Evolutionary conservation across 805 yeast genomes (phyloP).

Genomic region (Ogataea corticis): DNA sequence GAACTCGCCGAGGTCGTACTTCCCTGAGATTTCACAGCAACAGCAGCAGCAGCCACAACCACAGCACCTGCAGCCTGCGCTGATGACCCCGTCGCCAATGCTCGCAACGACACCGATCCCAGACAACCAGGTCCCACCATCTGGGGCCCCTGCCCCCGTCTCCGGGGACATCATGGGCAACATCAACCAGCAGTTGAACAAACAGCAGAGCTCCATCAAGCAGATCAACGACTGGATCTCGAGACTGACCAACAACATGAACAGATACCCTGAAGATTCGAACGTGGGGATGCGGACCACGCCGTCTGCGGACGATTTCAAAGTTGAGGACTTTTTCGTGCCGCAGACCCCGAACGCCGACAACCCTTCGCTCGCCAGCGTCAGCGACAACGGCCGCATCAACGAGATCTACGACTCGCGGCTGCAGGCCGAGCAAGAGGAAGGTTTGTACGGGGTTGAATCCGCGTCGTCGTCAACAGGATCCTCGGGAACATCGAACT

Average conservation of each 20-base stretch:
- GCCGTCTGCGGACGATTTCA: conserved; percentile 34
- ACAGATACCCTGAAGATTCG: conserved; percentile 15
- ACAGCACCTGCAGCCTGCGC: conserved; percentile 3
- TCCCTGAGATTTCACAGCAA: conserved; percentile 28
- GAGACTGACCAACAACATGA: conserved; percentile 25
- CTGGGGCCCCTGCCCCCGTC: conserved; percentile 11
- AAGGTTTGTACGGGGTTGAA: neutral
- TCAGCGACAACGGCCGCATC: conserved; percentile 8
- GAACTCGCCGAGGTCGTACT: conserved; percentile 31
- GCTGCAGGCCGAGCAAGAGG: neutral
- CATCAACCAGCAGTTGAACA: conserved; percentile 47
- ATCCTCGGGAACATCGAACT: neutral
- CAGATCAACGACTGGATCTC: conserved; percentile 60
- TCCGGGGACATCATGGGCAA: conserved; percentile 35
- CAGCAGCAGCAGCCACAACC: conserved; percentile 9
- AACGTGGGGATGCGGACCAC: conserved; percentile 14
- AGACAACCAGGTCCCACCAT: conserved; percentile 6
- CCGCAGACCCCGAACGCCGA: conserved; percentile 31
- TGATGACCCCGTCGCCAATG: conserved; percentile 15
- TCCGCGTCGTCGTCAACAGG: neutral
- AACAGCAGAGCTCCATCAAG: conserved; percentile 52
- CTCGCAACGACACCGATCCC: conserved; percentile 10
- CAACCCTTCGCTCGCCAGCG: conserved; percentile 13
- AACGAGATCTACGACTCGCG: conserved; percentile 12
- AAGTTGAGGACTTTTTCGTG: conserved; percentile 35